phyloP scores from a whole-genome alignment of 2,329 filamentous ascomycete species.

The Hirsutella rhossiliensis region DNA sequence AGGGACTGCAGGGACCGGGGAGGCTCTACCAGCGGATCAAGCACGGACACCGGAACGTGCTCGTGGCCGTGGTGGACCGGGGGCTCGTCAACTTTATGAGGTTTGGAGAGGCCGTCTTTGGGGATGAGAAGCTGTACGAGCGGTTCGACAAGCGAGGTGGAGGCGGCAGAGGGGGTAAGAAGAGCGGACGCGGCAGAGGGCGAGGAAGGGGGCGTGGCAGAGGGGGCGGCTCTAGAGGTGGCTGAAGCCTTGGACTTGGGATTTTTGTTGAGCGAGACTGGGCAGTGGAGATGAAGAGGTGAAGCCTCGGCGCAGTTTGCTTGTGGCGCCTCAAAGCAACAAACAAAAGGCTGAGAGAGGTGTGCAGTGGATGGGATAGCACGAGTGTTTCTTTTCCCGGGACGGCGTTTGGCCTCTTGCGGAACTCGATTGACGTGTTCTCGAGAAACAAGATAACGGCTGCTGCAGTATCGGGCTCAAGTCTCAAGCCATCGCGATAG shows the following conservation, averaged over 20 bases:
- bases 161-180: slow-evolving; percentile 26
- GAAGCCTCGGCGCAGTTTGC: no score
- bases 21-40: slow-evolving; percentile 66
- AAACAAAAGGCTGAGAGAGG: no score
- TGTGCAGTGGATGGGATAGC: no score
- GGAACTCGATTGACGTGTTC: no score
- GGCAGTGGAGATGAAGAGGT: no score
- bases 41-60: slow-evolving; percentile 71
- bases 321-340: no score
- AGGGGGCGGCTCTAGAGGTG: slow-evolving; percentile 8
- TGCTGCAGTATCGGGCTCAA: no score
- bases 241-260: neutral
- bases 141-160: slow-evolving; percentile 32
- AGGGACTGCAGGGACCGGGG: slow-evolving; percentile 25
- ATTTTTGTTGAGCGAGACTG: no score
- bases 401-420: no score
- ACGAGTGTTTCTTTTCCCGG: no score
- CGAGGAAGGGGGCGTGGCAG: slow-evolving; percentile 9
- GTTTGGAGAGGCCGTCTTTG: slow-evolving; percentile 70
- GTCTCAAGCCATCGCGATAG: no score
- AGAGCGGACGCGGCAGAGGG: slow-evolving; percentile 28
- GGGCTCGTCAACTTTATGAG: slow-evolving; percentile 82
- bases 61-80: slow-evolving; percentile 80
- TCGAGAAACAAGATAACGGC: no score
- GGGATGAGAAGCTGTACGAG: slow-evolving; percentile 59